Evolutionary conservation across 768 basidiomycete genomes (phyloP).

Genomic region (Leccinum arenicola): DNA sequence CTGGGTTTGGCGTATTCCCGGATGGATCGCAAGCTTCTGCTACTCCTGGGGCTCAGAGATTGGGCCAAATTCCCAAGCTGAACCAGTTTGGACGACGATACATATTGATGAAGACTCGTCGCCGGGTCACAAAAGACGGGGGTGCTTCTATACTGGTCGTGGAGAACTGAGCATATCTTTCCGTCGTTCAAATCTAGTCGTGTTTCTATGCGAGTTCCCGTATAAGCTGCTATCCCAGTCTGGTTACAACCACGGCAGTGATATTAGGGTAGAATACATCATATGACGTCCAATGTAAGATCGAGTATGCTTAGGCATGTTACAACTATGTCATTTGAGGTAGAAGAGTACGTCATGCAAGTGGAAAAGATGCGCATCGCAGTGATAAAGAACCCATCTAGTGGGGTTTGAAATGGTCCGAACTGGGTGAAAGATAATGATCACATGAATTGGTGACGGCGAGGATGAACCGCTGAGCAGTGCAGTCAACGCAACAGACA

Average conservation of each 20-base stretch:
- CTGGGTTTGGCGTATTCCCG: constrained; percentile 49
- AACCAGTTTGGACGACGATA: constrained; percentile 57
- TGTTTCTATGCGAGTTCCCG: background rate
- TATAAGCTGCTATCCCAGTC: constrained; percentile 1
- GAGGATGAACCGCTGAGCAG: background rate
- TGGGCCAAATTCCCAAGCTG: constrained; percentile 28
- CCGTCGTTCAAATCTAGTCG: background rate
- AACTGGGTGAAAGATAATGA: background rate
- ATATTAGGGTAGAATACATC: constrained; percentile 18
- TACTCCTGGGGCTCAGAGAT: constrained; percentile 8
- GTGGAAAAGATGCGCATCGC: constrained; percentile 13
- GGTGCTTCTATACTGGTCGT: constrained; percentile 55
- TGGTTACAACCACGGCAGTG: constrained; percentile 15
- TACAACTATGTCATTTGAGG: constrained; percentile 6
- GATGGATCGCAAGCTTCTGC: constrained; percentile 6
- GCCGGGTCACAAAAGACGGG: constrained; percentile 60
- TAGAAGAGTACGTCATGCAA: constrained; percentile 13
- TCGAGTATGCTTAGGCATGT: constrained; percentile 17
- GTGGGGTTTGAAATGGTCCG: constrained; percentile 1
- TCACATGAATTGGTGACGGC: background rate
- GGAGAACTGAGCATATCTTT: constrained; percentile 9
- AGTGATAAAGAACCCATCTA: background rate
- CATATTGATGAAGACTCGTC: constrained; percentile 58
- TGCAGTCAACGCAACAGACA: background rate
- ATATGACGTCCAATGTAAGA: constrained; percentile 13